Evolutionary conservation across 371 early-diverging fungal species (phyloP).

Genomic region (Encephalitozoon hellem): DNA sequence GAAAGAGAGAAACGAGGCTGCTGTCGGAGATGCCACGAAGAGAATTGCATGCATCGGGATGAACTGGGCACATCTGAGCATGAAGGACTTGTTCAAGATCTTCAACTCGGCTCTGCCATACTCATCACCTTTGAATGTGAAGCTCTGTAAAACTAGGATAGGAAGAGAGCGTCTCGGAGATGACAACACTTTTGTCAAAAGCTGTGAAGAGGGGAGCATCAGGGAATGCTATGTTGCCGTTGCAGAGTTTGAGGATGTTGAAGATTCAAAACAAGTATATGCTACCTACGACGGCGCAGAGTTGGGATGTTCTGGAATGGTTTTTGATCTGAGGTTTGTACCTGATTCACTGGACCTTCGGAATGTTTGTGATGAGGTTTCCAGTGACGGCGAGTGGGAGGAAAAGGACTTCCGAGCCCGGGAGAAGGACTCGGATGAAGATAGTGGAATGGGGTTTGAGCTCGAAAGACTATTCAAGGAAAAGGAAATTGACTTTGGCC

Average conservation of each 20-base stretch:
- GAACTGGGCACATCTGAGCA: neutral
- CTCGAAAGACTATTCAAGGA: neutral
- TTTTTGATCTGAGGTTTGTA: constrained; percentile 34
- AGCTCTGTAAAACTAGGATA: constrained; percentile 17
- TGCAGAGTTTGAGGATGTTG: constrained; percentile 6
- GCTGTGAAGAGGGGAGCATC: neutral
- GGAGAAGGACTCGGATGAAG: neutral
- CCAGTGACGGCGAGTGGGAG: neutral
- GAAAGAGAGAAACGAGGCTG: neutral
- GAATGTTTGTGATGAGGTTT: constrained; percentile 1
- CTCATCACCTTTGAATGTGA: constrained; percentile 3
- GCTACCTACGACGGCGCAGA: constrained; percentile 15
- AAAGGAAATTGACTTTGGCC: constrained; percentile 24
- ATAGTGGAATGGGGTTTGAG: neutral
- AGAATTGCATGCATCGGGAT: neutral
- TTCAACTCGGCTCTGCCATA: neutral
- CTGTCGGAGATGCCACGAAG: neutral
- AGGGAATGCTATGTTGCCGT: neutral
- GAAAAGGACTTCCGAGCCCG: neutral
- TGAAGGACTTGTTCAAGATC: neutral
- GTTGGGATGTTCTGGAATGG: constrained; percentile 12
- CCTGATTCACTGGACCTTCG: constrained; percentile 21
- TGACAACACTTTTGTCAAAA: neutral
- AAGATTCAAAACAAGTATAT: constrained; percentile 16
- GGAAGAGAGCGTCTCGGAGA: neutral